Evolutionary conservation across 495 filamentous ascomycete genomes (phyloP), one percentile per base, ranked within the genome.

Genomic region (Aspergillus conjunctus): DNA sequence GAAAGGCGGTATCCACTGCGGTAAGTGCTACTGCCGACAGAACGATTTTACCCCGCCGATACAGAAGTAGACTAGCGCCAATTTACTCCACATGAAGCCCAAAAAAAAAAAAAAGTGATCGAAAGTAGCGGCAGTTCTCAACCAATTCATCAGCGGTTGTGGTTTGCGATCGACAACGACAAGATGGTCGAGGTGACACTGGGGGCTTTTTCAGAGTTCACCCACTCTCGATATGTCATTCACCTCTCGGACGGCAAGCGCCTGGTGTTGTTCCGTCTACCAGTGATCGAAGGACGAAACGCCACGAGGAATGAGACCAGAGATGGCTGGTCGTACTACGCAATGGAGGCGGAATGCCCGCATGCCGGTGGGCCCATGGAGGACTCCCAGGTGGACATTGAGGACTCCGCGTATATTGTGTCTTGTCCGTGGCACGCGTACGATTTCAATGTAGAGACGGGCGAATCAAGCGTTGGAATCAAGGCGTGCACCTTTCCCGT

Each of bases 341-440:
- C 79, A 2, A 83, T 83, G 79, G 79, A 81, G 56, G 79, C 80
- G 1, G 79, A 81, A 41, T 83, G 80, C 32, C 80, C 80, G 3
- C 80, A 83, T 59, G 79, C 79, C 0, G 80, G 80, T 14, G 80
- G 79, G 0, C 79, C 79, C 0, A 81, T 83, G 79, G 67, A 73
- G 44, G 80, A 81, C 54, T 79, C 79, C 0, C 68, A 70, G 18
- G 71, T 83, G 34, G 80, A 83, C 55, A 83, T 83, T 61, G 80
- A 83, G 45, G 79, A 83, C 56, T 82, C 79, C 0, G 78, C 77
- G 0, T 83, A 83, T 56, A 68, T 83, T 51, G 79, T 73, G n/a
- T 82, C 79, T 0, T 83, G 80, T 56, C 80, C 80, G 18, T 83
- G 80, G 80, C 80, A 83, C 64, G 80, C 80, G 4, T 83, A 83